Evolutionary conservation across 2,329 filamentous ascomycete species (phyloP), one percentile per base, ranked within the genome.

Genomic region (Alternaria rosae): DNA sequence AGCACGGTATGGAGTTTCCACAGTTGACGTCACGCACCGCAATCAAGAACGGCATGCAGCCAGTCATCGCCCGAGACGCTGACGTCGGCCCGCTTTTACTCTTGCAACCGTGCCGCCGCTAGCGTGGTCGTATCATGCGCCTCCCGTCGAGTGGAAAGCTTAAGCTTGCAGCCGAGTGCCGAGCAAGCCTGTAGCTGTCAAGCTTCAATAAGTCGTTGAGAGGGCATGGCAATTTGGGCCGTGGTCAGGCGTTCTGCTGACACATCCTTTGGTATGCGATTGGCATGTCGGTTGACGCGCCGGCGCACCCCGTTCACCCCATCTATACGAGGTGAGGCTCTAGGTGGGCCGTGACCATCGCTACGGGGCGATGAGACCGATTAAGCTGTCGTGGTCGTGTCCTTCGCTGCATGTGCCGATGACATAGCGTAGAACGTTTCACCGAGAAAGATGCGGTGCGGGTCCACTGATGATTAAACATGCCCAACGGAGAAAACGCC

Each of bases 21-120:
- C 57, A 10, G 20, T 30, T 62, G 67, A 69, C 69, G 69, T 71
- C 64, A 68, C 32, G 52, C 47, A 64, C 61, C 47, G 54, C 32
- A 45, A 42, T 54, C 30, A 53, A 43, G 56, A 61, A 62, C 57
- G 32, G 43, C 28, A 45, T 35, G 38, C 32, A 50, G 59, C 65
- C 67, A 69, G 54, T 66, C 55, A 66, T 41, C 41, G 25, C 13
- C 28, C 20, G 28, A 51, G 55, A 38, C 47, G 47, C 48, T 66
- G 67, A 66, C 57, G 59, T 61, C 28, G 65, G 15, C 65, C 71
- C 71, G 60, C 59, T 68, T 65, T 71, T 69, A 48, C 42, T 50
- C 55, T 66, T 72, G 70, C 65, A 71, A 69, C 67, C 57, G 52
- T 41, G 60, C 55, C 35, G 30, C 48, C 54, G 54, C 55, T 69